A percentile compares a stretch with the other conserved stretches of the same genome.
Evolutionary conservation across 176 grass and related monocot species (phyloP).

Genomic region (Ensete ventricosum): DNA sequence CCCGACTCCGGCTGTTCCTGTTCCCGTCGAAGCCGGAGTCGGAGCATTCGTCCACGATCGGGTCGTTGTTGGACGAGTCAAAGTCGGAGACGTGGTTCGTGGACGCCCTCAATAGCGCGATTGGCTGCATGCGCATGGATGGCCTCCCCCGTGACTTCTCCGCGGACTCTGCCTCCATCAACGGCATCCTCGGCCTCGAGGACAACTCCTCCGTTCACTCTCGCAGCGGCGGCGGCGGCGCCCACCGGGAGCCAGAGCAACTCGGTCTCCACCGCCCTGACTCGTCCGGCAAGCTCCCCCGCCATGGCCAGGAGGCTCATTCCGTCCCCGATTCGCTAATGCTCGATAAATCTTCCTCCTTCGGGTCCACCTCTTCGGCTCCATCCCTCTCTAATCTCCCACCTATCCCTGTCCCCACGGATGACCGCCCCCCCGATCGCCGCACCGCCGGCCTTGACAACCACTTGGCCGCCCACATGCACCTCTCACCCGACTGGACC

Average conservation of each 20-base stretch:
- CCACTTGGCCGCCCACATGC: background rate
- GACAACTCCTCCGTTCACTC: slow-evolving; percentile 1
- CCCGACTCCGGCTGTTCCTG: slow-evolving; percentile 1
- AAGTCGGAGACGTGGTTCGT: slow-evolving; percentile 77
- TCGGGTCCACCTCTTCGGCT: slow-evolving; percentile 8
- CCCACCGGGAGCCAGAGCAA: background rate
- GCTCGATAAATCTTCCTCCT: slow-evolving; percentile 14
- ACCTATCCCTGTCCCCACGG: background rate
- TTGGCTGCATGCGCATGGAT: slow-evolving; percentile 2
- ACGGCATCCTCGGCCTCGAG: slow-evolving; percentile 70
- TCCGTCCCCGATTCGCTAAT: slow-evolving; percentile 1
- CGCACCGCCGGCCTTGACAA: background rate
- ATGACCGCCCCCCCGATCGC: background rate
- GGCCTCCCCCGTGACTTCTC: background rate
- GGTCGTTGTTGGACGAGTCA: background rate
- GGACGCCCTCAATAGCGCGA: slow-evolving; percentile 17
- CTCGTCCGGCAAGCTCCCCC: background rate
- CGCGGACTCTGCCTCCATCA: background rate
- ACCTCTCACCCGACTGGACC: background rate
- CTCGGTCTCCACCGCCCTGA: background rate
- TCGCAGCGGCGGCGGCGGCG: background rate
- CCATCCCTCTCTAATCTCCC: slow-evolving; percentile 11
- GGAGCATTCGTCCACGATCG: background rate
- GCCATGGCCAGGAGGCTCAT: slow-evolving; percentile 1
- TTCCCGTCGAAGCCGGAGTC: slow-evolving; percentile 1